Evolutionary conservation across 2,329 filamentous ascomycete species (phyloP).

Genomic region (Sarocladium kiliense): DNA sequence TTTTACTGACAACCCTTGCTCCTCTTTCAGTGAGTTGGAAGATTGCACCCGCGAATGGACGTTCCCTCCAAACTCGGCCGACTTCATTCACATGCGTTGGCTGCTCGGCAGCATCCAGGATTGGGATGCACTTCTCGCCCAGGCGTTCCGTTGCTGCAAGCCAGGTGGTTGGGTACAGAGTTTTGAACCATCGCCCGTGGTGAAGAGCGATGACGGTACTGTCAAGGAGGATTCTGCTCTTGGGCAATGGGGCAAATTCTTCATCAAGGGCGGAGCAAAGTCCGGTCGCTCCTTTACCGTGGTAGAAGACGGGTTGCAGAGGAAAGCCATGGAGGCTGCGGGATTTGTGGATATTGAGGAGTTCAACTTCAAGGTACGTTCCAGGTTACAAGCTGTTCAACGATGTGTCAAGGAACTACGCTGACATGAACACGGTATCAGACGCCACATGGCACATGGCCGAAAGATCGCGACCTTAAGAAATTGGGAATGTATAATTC

Average conservation of each 20-base stretch:
- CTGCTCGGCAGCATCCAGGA: constrained; percentile 48
- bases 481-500: constrained; percentile 27
- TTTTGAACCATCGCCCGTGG: constrained; percentile 6
- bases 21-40: constrained; percentile 41
- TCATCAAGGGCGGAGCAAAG: constrained; percentile 21
- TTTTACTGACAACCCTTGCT: not conserved
- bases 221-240: constrained; percentile 7
- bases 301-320: constrained; percentile 14
- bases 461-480: constrained; percentile 35
- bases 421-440: not conserved
- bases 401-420: constrained; percentile 18
- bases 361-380: constrained; percentile 25
- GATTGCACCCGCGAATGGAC: constrained; percentile 50
- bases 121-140: constrained; percentile 42
- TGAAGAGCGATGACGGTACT: constrained; percentile 12
- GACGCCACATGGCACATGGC: constrained; percentile 35
- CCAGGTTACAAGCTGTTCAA: no score
- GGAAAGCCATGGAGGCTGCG: constrained; percentile 18
- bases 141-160: constrained; percentile 12
- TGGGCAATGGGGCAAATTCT: constrained; percentile 15
- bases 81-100: constrained; percentile 54
- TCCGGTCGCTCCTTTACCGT: constrained; percentile 22
- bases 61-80: constrained; percentile 42
- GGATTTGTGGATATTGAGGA: constrained; percentile 31
- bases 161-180: constrained; percentile 15